Evolutionary conservation across 768 basidiomycete species (phyloP).

Genomic region (Mycena epipterygia): DNA sequence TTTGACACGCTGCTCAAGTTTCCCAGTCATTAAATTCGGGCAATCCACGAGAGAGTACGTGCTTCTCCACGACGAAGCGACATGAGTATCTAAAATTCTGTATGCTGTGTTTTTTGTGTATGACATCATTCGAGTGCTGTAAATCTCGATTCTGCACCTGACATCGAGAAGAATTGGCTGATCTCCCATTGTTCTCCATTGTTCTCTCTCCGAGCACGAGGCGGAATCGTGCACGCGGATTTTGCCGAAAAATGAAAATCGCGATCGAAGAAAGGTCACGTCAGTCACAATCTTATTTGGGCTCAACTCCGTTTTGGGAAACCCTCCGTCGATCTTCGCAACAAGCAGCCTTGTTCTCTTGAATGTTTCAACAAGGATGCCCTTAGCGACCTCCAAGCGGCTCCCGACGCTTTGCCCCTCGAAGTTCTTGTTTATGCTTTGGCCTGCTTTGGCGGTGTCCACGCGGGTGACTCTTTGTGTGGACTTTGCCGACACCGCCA

Average conservation of each 20-base stretch:
- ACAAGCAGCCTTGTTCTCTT: slow-evolving; percentile 29
- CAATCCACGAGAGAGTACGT: slow-evolving; percentile 88
- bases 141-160: no score
- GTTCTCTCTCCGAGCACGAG: neutral
- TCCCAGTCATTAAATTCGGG: slow-evolving; percentile 87
- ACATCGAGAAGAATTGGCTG: no score
- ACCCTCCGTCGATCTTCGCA: neutral
- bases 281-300: slow-evolving; percentile 12
- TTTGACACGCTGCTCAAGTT: slow-evolving; percentile 22
- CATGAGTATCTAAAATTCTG: slow-evolving; percentile 43
- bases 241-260: slow-evolving; percentile 11
- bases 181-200: slow-evolving; percentile 13
- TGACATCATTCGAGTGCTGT: slow-evolving; percentile 14
- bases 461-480: slow-evolving; percentile 24
- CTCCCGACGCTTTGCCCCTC: slow-evolving; percentile 18
- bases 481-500: neutral
- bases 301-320: neutral
- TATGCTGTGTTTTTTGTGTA: slow-evolving; percentile 8
- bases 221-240: slow-evolving; percentile 15
- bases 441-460: slow-evolving; percentile 20
- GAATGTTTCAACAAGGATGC: slow-evolving; percentile 19
- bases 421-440: slow-evolving; percentile 1
- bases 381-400: slow-evolving; percentile 12
- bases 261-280: slow-evolving; percentile 1
- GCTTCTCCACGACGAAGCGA: slow-evolving; percentile 83